Conservation (phyloP, 225 moss, liverwort and hornwort genomes). For the Takakia lepidozioides region DNA sequence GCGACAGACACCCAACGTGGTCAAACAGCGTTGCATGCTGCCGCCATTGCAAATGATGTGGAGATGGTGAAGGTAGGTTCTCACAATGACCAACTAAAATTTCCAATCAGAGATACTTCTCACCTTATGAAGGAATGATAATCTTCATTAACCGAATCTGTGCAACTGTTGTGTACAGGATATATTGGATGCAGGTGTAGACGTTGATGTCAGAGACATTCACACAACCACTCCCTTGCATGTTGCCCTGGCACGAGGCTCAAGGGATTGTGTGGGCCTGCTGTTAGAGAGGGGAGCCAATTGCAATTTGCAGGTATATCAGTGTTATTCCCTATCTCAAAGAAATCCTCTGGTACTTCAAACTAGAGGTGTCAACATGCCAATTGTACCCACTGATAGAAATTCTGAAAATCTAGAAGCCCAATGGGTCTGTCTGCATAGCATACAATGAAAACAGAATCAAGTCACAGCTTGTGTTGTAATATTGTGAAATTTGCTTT, state of each 20-base stretch:
- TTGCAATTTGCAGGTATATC: conserved; percentile 39
- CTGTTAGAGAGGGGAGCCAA: conserved; percentile 29
- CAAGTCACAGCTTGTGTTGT: too few species aligned
- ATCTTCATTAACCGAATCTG: too few species aligned
- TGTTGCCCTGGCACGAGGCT: conserved; percentile 41
- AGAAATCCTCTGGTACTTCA: not conserved
- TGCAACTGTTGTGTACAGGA: conserved; percentile 28
- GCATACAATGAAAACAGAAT: too few species aligned
- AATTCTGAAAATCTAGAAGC: too few species aligned
- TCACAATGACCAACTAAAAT: not conserved
- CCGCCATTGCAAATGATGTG: conserved; percentile 41
- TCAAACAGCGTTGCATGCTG: conserved; percentile 45
- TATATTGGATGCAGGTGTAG: conserved; percentile 34
- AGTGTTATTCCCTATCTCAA: not conserved
- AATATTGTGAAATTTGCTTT: too few species aligned
- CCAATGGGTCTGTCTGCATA: too few species aligned
- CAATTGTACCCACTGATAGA: too few species aligned
- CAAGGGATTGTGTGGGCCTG: conserved; percentile 38
- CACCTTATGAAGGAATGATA: not conserved
- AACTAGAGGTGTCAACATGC: too few species aligned
- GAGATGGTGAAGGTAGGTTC: conserved; percentile 43
- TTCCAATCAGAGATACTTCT: not conserved
- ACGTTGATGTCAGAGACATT: conserved; percentile 37
- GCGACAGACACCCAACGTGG: conserved; percentile 35
- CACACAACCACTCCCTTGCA: conserved; percentile 39